Conservation (phyloP, 208 protist genomes). For the Polymyxa betae region DNA sequence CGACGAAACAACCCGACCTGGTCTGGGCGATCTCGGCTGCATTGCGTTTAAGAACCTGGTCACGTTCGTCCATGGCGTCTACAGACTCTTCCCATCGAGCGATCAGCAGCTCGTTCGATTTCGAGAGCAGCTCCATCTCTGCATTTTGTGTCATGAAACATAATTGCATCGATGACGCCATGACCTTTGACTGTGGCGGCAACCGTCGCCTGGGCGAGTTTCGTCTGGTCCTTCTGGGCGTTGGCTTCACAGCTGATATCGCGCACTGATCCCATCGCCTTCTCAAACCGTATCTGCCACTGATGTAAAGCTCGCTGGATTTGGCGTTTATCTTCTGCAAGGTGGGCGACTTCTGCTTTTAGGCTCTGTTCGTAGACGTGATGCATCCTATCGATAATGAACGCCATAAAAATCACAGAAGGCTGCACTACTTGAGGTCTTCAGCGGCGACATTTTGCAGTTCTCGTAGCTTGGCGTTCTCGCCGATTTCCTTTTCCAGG, state of each 20-base stretch:
- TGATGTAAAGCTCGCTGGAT: background rate
- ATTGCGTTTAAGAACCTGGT: background rate
- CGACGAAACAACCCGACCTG: background rate
- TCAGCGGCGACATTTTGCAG: conserved; percentile 42
- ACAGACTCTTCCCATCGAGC: conserved; percentile 11
- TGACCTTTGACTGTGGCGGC: conserved; percentile 31
- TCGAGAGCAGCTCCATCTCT: conserved; percentile 7
- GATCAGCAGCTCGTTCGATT: conserved; percentile 26
- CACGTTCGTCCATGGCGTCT: conserved; percentile 47
- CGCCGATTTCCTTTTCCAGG: background rate
- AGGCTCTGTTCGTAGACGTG: conserved; percentile 44
- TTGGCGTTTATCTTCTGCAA: conserved; percentile 22
- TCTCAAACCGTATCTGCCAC: conserved; percentile 20
- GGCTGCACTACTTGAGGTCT: background rate
- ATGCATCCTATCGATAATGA: background rate
- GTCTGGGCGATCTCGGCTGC: conserved; percentile 2
- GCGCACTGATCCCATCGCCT: background rate
- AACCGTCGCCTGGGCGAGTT: conserved; percentile 8
- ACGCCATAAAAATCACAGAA: background rate
- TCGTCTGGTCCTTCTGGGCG: conserved; percentile 11
- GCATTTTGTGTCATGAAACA: background rate
- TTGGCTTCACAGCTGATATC: conserved; percentile 37
- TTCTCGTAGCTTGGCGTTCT: conserved; percentile 43
- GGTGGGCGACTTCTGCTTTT: conserved; percentile 4
- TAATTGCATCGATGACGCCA: background rate